phyloP scores from a whole-genome alignment of 176 grass and related monocot species.

The Oryza nivara region DNA sequence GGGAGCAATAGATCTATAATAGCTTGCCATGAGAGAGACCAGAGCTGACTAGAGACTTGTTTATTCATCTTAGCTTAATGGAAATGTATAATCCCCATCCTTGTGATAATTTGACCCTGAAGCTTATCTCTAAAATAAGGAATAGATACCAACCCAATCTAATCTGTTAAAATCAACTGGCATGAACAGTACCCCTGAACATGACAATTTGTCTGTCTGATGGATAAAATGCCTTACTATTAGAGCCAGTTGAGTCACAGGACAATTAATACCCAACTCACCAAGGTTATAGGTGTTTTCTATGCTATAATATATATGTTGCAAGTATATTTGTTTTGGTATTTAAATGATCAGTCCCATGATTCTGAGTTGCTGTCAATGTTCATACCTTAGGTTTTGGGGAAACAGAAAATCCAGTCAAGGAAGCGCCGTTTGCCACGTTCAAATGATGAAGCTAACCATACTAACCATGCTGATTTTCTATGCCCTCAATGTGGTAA shows the following conservation, averaged over 20 bases:
- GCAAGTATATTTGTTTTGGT: not conserved
- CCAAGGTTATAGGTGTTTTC: slow-evolving; percentile 4
- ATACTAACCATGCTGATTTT: slow-evolving; percentile 39
- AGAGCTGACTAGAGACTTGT: not conserved
- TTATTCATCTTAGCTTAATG: not conserved
- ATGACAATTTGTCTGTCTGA: not conserved
- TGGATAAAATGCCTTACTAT: not conserved
- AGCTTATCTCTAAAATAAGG: no score
- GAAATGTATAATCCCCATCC: not conserved
- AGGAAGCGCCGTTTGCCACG: slow-evolving; percentile 60
- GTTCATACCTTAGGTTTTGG: slow-evolving; percentile 55
- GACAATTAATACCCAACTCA: not conserved
- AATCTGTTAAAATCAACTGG: no score
- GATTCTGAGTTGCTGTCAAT: not conserved
- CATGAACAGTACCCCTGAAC: no score
- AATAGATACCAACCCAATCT: no score
- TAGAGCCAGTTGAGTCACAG: not conserved
- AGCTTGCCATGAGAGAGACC: not conserved
- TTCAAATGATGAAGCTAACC: slow-evolving; percentile 48
- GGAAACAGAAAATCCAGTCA: slow-evolving; percentile 56
- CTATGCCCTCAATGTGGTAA: slow-evolving; percentile 89
- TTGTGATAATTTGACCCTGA: not conserved
- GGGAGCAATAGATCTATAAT: not conserved
- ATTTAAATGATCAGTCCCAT: slow-evolving; percentile 21
- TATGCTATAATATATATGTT: slow-evolving; percentile 5